These are phyloP conservation scores for Solanum sejunctum DNA, from an alignment of 257 asterid species.

Conservation along the genomic window DNA sequence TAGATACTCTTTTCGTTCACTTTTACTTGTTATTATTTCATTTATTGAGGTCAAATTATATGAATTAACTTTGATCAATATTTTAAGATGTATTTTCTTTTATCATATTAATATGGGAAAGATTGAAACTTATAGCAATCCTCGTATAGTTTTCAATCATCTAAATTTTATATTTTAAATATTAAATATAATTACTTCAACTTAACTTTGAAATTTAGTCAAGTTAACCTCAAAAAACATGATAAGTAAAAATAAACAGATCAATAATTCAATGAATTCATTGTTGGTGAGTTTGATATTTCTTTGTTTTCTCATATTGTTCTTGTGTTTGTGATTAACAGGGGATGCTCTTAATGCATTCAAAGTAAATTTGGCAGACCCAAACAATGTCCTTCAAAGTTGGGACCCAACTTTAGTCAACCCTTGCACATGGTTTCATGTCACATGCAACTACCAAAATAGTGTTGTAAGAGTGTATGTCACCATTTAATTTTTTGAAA, in stretches of 20 bases:
- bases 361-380: constrained; percentile 13
- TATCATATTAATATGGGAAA: too few species aligned
- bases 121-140: too few species aligned
- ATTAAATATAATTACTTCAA: too few species aligned
- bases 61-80: too few species aligned
- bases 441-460: constrained; percentile 21
- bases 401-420: constrained; percentile 42
- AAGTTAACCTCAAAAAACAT: too few species aligned
- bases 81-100: too few species aligned
- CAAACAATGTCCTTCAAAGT: constrained; percentile 39
- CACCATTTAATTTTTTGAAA: background rate
- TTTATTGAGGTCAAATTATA: too few species aligned
- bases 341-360: constrained; percentile 24
- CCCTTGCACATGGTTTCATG: constrained; percentile 47
- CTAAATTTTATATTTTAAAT: too few species aligned
- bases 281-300: background rate
- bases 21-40: too few species aligned
- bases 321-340: background rate
- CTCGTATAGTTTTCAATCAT: too few species aligned
- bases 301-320: background rate
- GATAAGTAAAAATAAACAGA: too few species aligned
- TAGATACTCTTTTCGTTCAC: background rate
- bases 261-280: background rate
- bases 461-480: constrained; percentile 31
- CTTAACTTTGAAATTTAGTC: too few species aligned